Conservation (phyloP, 2,329 filamentous ascomycete species). For the Diaporthe longicolla region DNA sequence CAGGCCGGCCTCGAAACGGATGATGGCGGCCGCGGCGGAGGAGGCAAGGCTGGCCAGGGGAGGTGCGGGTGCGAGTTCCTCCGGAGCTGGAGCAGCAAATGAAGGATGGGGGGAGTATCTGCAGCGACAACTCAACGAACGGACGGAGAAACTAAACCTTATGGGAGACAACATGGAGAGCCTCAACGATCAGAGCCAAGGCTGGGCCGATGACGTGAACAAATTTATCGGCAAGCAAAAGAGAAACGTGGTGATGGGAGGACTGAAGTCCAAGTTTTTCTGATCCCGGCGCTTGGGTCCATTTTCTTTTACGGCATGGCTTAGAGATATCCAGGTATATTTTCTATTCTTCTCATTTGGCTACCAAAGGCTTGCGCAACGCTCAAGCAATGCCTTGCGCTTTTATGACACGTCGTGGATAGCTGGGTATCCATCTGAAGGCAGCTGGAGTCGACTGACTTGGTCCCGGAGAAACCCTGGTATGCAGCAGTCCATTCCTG, state of each 20-base stretch:
- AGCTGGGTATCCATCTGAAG: not conserved
- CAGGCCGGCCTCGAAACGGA: conserved; percentile 88
- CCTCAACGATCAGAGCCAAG: conserved; percentile 83
- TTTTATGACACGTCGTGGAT: not conserved
- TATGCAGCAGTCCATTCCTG: not conserved
- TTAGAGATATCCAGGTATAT: conserved; percentile 29
- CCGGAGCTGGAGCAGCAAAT: conserved; percentile 47
- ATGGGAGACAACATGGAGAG: conserved; percentile 89
- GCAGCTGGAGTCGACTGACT: not conserved
- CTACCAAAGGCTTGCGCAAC: not conserved
- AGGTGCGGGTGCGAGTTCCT: conserved; percentile 51
- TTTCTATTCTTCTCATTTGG: not conserved
- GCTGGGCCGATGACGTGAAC: conserved; percentile 88
- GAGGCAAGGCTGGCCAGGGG: conserved; percentile 74
- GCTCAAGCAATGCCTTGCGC: too few species aligned
- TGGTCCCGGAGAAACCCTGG: too few species aligned
- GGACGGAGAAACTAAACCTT: conserved; percentile 88
- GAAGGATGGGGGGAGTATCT: conserved; percentile 86
- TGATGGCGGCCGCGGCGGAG: conserved; percentile 83
- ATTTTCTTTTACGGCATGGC: conserved; percentile 6
- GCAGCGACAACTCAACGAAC: conserved; percentile 87
- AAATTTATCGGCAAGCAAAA: conserved; percentile 93
- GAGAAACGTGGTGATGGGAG: conserved; percentile 82
- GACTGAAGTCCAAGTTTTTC: conserved; percentile 72
- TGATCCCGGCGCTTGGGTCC: conserved; percentile 40